Percentiles rank a stretch among this genome's conserved stretches.
Conservation (phyloP, 805 yeast genomes). For the Soucietia sequanensis region DNA sequence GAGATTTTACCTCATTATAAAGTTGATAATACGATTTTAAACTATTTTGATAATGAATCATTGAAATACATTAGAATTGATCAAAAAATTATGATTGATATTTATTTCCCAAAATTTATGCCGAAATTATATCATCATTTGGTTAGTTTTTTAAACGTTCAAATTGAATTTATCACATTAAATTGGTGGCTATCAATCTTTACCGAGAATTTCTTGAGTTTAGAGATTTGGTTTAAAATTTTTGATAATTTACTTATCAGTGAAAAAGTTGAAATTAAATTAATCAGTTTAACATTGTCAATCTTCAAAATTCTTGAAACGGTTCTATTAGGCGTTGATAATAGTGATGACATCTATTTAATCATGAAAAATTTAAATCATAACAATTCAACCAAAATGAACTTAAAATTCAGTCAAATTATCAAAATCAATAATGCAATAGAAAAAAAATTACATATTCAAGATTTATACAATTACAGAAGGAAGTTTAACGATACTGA, state of each 20-base stretch:
- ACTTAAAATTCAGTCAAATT: constrained; percentile 19
- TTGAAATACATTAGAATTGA: constrained; percentile 36
- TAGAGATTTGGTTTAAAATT: constrained; percentile 50
- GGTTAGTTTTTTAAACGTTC: constrained; percentile 28
- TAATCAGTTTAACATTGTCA: constrained; percentile 33
- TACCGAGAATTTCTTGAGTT: constrained; percentile 47
- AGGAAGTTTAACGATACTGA: no score
- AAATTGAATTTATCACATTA: constrained; percentile 49
- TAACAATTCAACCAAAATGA: constrained; percentile 13
- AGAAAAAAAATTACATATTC: constrained; percentile 15
- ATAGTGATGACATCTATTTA: constrained; percentile 31
- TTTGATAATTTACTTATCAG: constrained; percentile 46
- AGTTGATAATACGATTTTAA: constrained; percentile 16
- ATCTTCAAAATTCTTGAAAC: constrained; percentile 37
- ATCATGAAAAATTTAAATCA: constrained; percentile 31
- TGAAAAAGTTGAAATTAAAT: constrained; percentile 32
- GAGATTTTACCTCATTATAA: constrained; percentile 47
- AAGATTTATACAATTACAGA: no score
- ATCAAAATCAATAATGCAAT: constrained; percentile 11
- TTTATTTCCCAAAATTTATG: constrained; percentile 31
- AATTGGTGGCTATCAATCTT: constrained; percentile 59
- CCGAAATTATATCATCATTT: constrained; percentile 43
- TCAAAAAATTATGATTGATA: constrained; percentile 31
- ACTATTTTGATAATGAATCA: constrained; percentile 14
- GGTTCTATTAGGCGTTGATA: constrained; percentile 19